Conservation (phyloP, 108 stramenopile species). For the Parietichytrium sp. region DNA sequence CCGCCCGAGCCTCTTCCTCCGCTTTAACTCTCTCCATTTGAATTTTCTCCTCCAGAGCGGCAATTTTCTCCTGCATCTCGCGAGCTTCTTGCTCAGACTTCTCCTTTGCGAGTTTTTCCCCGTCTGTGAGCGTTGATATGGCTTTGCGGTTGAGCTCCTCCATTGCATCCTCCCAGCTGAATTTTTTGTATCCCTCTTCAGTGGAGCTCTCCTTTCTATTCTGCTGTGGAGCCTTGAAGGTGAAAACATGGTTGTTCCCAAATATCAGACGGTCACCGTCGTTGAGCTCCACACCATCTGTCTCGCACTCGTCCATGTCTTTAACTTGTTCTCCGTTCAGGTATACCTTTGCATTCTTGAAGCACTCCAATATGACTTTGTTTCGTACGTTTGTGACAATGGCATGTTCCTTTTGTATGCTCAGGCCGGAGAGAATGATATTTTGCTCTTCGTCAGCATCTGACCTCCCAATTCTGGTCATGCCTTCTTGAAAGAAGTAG, state of each 20-base stretch:
- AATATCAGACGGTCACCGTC: conserved; percentile 44
- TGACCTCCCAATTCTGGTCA: conserved; percentile 21
- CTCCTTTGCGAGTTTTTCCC: neutral
- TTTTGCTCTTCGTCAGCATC: neutral
- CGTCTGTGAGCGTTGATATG: conserved; percentile 20
- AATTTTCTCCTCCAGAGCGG: conserved; percentile 37
- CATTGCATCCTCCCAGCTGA: conserved; percentile 37
- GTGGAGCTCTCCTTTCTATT: neutral
- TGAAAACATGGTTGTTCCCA: conserved; percentile 52
- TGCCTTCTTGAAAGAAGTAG: conserved; percentile 41
- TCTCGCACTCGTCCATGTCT: no score
- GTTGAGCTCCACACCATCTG: neutral
- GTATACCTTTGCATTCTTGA: conserved; percentile 15
- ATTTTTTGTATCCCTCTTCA: neutral
- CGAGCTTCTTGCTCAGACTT: conserved; percentile 1
- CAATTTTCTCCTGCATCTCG: conserved; percentile 37
- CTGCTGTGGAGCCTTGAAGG: neutral
- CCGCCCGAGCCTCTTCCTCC: conserved; percentile 26
- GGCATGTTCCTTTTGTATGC: neutral
- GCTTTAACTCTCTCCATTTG: conserved; percentile 34
- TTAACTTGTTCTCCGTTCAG: conserved; percentile 40
- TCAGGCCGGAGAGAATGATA: conserved; percentile 1
- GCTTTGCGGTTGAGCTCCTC: conserved; percentile 40
- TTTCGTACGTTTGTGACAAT: neutral
- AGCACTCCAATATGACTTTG: neutral